These are phyloP conservation scores for Tinospora cordifolia DNA, from an alignment of 164 flowering plant genomes.

Conservation along the genomic window DNA sequence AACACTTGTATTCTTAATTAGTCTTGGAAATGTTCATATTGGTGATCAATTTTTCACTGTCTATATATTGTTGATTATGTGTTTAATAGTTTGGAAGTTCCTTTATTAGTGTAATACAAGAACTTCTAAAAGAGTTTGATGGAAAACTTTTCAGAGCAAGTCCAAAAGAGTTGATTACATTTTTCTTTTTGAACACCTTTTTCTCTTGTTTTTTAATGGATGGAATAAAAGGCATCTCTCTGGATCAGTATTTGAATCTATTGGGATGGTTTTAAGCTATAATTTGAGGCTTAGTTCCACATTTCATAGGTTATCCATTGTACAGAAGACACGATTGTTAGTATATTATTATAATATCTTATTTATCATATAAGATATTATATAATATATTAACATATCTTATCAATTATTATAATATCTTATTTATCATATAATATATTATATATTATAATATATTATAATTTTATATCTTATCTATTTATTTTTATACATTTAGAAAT, in stretches of 20 bases:
- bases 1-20: no score
- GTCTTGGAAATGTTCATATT: background rate
- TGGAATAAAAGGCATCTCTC: background rate
- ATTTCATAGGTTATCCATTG: slow-evolving; percentile 56
- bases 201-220: no score
- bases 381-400: no score
- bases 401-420: no score
- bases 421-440: no score
- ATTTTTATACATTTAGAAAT: no score
- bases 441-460: no score
- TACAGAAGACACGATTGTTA: slow-evolving; percentile 74
- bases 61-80: background rate
- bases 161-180: background rate
- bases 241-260: background rate
- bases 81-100: background rate
- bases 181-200: background rate
- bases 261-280: background rate
- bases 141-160: slow-evolving; percentile 82
- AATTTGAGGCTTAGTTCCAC: background rate
- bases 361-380: no score
- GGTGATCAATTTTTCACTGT: background rate
- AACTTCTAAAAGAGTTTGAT: slow-evolving; percentile 65
- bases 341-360: no score
- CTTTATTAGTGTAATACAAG: slow-evolving; percentile 38
- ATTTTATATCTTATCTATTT: no score